Conservation (phyloP, 768 basidiomycete species). For the Macrolepiota dolichaula region DNA sequence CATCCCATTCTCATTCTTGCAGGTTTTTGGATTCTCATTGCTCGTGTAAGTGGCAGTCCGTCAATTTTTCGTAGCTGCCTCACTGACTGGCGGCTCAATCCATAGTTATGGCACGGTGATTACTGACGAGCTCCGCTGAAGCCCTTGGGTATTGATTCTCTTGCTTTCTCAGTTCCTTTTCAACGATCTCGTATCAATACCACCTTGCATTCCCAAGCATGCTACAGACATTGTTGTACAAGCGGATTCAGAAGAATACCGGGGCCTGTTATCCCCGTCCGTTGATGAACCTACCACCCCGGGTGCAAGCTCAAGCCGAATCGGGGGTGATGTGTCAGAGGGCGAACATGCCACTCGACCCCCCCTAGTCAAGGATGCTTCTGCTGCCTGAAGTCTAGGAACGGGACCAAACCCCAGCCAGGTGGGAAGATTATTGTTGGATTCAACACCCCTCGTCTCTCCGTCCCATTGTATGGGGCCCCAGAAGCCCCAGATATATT, state of each 20-base stretch:
- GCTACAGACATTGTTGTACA: slow-evolving; percentile 22
- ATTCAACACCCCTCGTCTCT: no score
- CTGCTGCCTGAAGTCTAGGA: not conserved
- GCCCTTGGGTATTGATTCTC: slow-evolving; percentile 10
- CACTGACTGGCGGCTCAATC: slow-evolving; percentile 1
- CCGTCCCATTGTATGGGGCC: no score
- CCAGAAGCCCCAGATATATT: no score
- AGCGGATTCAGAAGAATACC: slow-evolving; percentile 55
- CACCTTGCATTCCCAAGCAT: slow-evolving; percentile 57
- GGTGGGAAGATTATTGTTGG: no score
- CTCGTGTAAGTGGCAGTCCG: slow-evolving; percentile 68
- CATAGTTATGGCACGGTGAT: slow-evolving; percentile 81
- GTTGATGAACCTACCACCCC: slow-evolving; percentile 80
- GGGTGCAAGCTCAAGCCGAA: slow-evolving; percentile 76
- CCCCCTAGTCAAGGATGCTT: slow-evolving; percentile 3
- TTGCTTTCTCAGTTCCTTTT: slow-evolving; percentile 69
- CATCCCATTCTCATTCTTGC: slow-evolving; percentile 78
- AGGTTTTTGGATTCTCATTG: slow-evolving; percentile 83
- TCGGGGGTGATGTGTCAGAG: slow-evolving; percentile 70
- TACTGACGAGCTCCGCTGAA: slow-evolving; percentile 15
- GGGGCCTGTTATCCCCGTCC: slow-evolving; percentile 41
- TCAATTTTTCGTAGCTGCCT: not conserved
- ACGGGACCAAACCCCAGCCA: no score
- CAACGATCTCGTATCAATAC: slow-evolving; percentile 73
- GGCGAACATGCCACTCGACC: slow-evolving; percentile 30